Base-by-base conservation (phyloP, 139 green algal species). In the Auxenochlorella pyrenoidosa region DNA sequence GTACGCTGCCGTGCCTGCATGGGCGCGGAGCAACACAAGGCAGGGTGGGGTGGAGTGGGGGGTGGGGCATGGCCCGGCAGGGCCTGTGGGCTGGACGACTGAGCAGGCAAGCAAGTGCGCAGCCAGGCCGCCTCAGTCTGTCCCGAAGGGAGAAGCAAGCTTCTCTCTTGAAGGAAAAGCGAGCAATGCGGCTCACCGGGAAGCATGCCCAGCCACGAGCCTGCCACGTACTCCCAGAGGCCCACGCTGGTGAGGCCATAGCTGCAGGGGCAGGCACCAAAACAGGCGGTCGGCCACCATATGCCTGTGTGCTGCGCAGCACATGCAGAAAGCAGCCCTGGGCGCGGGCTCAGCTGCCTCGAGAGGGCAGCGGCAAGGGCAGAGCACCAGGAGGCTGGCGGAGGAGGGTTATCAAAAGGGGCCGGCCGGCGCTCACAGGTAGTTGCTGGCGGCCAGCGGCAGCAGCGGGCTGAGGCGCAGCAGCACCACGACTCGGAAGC, bases 191-290 rank as follows among this genome's bases (percentile, higher is more conserved):
- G 15, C 79, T n/a, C 63, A 79, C 65, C 82, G 16, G 97, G 97
- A 40, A 99, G 93, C 97, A 99, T 99, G 43, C 97, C 97, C 3
- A 98, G 75, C 87, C 93, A 98, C 72, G 85, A 93, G 63, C 92
- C 97, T 5, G 94, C 40, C 68, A 98, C 93, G 87, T 99, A 99
- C 18, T 92, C 89, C 60, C 59, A 38, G 28, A 97, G 87, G 59
- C 97, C 93, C 40, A 99, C 96, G n/a, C 83, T 92, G 41, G 97
- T 98, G 3, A 99, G 92, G 24, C 95, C 95, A 84, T 98, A 99
- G 26, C 43, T 77, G 75, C 79, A 78, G 72, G 5, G 54, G 40
- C 13, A 38, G 36, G 68, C 68, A 43, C 5, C 32, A 43, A 40
- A 2, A 30, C 12, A 41, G 38, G 16, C 30, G 47, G 36, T 76